These are phyloP conservation scores for Rhodotorula sp. DNA, from an alignment of 1,284 basidiomycete genomes.

Conservation along the genomic window DNA sequence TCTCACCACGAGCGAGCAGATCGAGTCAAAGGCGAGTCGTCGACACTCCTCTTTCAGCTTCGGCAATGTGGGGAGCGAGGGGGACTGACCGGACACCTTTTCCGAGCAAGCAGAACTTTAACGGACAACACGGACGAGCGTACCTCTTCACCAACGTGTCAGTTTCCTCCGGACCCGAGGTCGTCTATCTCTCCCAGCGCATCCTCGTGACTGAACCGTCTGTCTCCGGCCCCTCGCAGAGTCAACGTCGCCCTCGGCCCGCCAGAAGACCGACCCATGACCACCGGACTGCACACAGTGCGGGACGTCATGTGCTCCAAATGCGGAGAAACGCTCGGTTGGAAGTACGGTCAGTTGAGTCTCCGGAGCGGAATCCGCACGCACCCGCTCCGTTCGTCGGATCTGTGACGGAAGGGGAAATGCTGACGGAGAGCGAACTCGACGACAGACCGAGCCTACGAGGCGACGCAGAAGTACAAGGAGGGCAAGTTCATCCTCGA, in stretches of 20 bases:
- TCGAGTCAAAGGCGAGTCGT: constrained; percentile 77
- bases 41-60: background rate
- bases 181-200: too few relatives aligned
- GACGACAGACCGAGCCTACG: constrained; percentile 81
- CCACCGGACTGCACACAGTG: constrained; percentile 92
- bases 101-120: constrained; percentile 46
- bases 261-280: constrained; percentile 89
- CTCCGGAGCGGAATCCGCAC: background rate
- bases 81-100: background rate
- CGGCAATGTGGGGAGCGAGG: constrained; percentile 1
- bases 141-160: constrained; percentile 83
- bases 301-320: constrained; percentile 91
- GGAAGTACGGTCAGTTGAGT: constrained; percentile 84
- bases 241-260: constrained; percentile 87
- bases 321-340: constrained; percentile 74
- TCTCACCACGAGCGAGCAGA: constrained; percentile 83
- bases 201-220: background rate
- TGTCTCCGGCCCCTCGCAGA: constrained; percentile 51
- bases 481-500: constrained; percentile 98
- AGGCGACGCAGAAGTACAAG: constrained; percentile 90
- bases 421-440: background rate
- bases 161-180: too few relatives aligned
- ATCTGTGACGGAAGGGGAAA: background rate
- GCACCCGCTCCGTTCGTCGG: background rate
- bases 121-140: constrained; percentile 88